These are phyloP conservation scores for Blastobotrys terrestris DNA, from an alignment of 805 yeast species.

Conservation along the genomic window DNA sequence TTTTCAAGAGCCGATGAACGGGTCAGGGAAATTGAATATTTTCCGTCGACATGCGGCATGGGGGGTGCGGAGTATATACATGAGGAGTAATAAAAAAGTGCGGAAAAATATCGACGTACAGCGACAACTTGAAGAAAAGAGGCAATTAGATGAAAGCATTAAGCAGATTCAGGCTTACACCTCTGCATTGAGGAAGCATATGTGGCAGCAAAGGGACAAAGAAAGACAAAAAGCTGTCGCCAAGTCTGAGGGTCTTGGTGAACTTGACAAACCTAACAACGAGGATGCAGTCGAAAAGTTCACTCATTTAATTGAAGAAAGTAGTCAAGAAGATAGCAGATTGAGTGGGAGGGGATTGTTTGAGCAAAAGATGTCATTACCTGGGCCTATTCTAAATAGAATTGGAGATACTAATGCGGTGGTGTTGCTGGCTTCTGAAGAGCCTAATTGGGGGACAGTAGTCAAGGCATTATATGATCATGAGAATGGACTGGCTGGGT, in stretches of 20 bases:
- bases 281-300: slow-evolving; percentile 16
- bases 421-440: slow-evolving; percentile 7
- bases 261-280: slow-evolving; percentile 6
- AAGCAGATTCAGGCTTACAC: slow-evolving; percentile 17
- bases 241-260: slow-evolving; percentile 6
- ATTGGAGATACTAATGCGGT: slow-evolving; percentile 14
- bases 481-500: slow-evolving; percentile 18
- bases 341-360: slow-evolving; percentile 12
- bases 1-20: not conserved
- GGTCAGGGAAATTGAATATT: not conserved
- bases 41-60: not conserved
- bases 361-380: slow-evolving; percentile 11
- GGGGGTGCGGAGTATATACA: not conserved
- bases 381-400: slow-evolving; percentile 14
- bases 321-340: not conserved
- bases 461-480: slow-evolving; percentile 11
- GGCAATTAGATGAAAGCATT: slow-evolving; percentile 11
- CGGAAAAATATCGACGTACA: not conserved
- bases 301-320: slow-evolving; percentile 7
- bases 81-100: not conserved
- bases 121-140: not conserved
- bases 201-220: slow-evolving; percentile 17
- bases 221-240: slow-evolving; percentile 12
- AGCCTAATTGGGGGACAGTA: slow-evolving; percentile 20
- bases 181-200: slow-evolving; percentile 9